Base-by-base conservation (phyloP, 176 grass and related monocot genomes). In the Tillandsia leiboldiana region DNA sequence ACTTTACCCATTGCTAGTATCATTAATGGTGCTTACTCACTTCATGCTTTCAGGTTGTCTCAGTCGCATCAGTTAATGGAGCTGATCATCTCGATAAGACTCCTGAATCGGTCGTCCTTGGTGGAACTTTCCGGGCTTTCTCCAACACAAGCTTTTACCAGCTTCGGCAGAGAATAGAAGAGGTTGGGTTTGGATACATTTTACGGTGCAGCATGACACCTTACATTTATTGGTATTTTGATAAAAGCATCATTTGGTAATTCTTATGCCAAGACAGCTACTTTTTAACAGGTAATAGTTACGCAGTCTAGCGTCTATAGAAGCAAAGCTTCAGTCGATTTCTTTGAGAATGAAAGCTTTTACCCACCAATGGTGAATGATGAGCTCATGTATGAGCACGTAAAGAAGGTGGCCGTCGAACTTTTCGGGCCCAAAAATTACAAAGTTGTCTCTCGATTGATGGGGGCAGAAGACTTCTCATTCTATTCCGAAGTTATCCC, bases 391-490 rank as follows among this genome's bases (percentile, higher is more conserved):
- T 84, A 90, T 63, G 86, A 52, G 17, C 94, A 90, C 68, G 78
- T 99, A 0, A 90, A 75, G 66, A 58, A 70, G 7, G 78, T 81
- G 11, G 87, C 90, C 9, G 0, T 72, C 7, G 66, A 79, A 48
- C 80, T 99, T 0, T 81, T 87, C 8, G 94, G 94, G 13, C 20
- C 47, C 7, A 20, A 9, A 0, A 47, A 65, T 3, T 99, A 90
- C 90, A 86, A 69, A 10, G 84, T 92, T 22, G 89, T 81, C 67
- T 78, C 89, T 69, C 87, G 84, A 1, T 76, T 88, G 70, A 99
- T 99, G 94, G 94, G 94, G 65, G 87, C 94, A 49, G 94, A 99
- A 73, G 94, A 99, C 72, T 99, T 99, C 80, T 76, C 94, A 5
- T 99, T 99, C 85, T 99, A 93, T 74, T 99, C 94, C 3, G 81